These are phyloP conservation scores for Penicillium frequentans DNA, from an alignment of 2,329 filamentous ascomycete species.

Conservation along the genomic window DNA sequence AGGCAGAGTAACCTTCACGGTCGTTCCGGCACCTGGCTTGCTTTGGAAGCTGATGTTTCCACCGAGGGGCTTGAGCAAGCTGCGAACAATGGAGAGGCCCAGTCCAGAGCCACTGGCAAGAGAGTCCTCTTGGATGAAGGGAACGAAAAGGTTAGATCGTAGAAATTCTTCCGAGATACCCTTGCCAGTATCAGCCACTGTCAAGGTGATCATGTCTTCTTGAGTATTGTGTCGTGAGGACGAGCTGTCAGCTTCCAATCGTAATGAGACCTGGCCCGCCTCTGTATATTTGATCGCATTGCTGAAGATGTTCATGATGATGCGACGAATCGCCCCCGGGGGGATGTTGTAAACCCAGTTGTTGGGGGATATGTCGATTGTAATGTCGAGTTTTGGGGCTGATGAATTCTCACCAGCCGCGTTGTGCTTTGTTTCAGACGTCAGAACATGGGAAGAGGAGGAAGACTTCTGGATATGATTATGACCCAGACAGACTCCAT, in stretches of 20 bases:
- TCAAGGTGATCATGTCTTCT: conserved; percentile 28
- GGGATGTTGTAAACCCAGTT: conserved; percentile 48
- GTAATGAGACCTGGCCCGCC: conserved; percentile 39
- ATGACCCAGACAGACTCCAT: conserved; percentile 54
- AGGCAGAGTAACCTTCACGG: conserved; percentile 40
- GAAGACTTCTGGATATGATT: not conserved
- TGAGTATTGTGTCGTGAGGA: conserved; percentile 14
- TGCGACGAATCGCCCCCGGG: conserved; percentile 46
- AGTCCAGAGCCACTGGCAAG: conserved; percentile 60
- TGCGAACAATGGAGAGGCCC: conserved; percentile 60
- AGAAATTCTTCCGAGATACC: conserved; percentile 63
- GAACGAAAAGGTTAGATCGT: conserved; percentile 57
- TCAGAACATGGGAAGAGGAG: not conserved
- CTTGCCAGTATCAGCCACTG: conserved; percentile 60
- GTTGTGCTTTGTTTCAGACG: not conserved
- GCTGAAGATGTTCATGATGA: conserved; percentile 50
- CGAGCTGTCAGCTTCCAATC: conserved; percentile 3
- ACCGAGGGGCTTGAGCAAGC: conserved; percentile 56
- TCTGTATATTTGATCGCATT: conserved; percentile 50
- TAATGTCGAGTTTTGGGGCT: conserved; percentile 34
- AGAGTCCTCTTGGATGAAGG: conserved; percentile 61
- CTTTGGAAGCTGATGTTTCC: conserved; percentile 56
- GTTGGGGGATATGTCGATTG: conserved; percentile 41
- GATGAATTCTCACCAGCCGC: not conserved
- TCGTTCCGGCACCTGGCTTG: conserved; percentile 50